These are phyloP conservation scores for Neospermospora avenae DNA, from an alignment of 2,329 filamentous ascomycete genomes.

Conservation along the genomic window DNA sequence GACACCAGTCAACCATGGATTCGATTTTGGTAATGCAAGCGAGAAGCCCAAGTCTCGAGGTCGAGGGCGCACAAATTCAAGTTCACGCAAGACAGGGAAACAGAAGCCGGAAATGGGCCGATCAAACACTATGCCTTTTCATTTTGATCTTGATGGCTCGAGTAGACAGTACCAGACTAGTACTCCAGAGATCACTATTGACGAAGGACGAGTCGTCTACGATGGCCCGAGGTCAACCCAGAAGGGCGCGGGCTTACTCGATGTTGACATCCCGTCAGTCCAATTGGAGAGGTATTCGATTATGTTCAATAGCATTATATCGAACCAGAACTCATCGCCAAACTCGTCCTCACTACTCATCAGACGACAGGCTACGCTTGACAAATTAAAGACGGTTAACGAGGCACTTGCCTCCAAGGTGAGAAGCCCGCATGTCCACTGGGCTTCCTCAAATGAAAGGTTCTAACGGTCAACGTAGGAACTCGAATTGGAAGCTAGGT, in stretches of 20 bases:
- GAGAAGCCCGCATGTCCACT: conserved; percentile 15
- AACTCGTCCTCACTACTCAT: conserved; percentile 43
- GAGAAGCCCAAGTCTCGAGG: conserved; percentile 21
- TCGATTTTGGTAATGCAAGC: conserved; percentile 5
- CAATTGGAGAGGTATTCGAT: conserved; percentile 88
- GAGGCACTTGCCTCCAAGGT: conserved; percentile 41
- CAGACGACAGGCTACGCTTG: conserved; percentile 56
- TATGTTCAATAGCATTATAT: conserved; percentile 79
- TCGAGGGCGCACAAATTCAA: conserved; percentile 26
- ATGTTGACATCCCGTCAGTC: conserved; percentile 76
- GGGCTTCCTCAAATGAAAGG: conserved; percentile 8
- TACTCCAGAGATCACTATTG: conserved; percentile 26
- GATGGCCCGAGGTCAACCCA: background rate
- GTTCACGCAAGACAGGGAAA: conserved; percentile 21
- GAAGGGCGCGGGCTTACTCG: conserved; percentile 46
- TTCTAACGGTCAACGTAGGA: conserved; percentile 34
- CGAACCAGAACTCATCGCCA: conserved; percentile 35
- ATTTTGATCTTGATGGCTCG: conserved; percentile 18
- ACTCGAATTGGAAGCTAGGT: conserved; percentile 34
- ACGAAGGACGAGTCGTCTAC: conserved; percentile 19
- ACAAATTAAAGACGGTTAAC: conserved; percentile 54
- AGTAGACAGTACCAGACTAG: conserved; percentile 15
- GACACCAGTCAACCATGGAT: conserved; percentile 11
- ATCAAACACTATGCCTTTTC: conserved; percentile 28
- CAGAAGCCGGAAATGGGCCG: conserved; percentile 28